These are phyloP conservation scores for Adansonia madagascariensis DNA, from an alignment of 441 rosid genomes.

Conservation along the genomic window DNA sequence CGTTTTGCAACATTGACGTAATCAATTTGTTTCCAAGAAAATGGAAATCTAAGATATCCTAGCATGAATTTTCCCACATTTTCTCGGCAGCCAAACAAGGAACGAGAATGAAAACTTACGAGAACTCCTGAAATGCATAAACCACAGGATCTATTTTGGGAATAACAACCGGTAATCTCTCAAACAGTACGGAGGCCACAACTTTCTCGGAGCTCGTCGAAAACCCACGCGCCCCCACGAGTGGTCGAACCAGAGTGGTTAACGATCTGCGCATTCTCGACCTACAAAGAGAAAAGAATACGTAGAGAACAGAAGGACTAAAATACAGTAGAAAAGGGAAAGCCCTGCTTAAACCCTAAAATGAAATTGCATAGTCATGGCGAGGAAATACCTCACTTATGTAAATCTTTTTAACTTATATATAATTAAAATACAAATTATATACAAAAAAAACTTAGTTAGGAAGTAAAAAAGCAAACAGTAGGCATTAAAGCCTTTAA, in stretches of 20 bases:
- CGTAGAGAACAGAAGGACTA: too few species aligned
- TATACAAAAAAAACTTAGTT: not conserved
- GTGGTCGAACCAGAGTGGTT: constrained; percentile 35
- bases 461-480: not conserved
- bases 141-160: constrained; percentile 88
- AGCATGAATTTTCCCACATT: not conserved
- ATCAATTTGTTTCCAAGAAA: not conserved
- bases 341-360: constrained; percentile 22
- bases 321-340: not conserved
- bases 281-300: constrained; percentile 23
- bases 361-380: not conserved
- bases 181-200: constrained; percentile 89
- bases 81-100: constrained; percentile 13
- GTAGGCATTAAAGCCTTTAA: too few species aligned
- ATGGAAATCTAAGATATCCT: not conserved
- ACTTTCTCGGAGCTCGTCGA: constrained; percentile 63
- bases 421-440: too few species aligned
- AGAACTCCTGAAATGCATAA: constrained; percentile 87
- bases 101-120: constrained; percentile 49
- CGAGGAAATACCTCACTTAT: not conserved
- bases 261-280: constrained; percentile 53
- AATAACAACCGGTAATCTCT: constrained; percentile 81
- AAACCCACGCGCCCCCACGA: constrained; percentile 43
- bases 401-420: too few species aligned
- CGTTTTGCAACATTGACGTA: not conserved